Percentiles rank a stretch among this genome's conserved stretches.
Conservation (phyloP, 2,329 filamentous ascomycete genomes). For the Aureobasidium sp. region DNA sequence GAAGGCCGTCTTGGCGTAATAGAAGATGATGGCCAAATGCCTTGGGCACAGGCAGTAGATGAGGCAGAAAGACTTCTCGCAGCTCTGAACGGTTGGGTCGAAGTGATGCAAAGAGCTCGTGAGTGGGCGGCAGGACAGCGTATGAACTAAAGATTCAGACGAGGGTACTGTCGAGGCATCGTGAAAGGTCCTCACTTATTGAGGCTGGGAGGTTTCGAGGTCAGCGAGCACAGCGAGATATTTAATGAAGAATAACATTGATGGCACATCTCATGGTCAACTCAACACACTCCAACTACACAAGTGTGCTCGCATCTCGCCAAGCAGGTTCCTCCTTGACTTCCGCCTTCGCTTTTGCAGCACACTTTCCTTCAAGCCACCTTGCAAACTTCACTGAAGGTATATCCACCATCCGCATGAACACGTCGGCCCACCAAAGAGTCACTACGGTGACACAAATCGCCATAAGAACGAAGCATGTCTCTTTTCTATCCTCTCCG, state of each 20-base stretch:
- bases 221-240: not conserved
- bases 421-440: constrained; percentile 50
- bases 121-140: no score
- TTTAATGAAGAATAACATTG: not conserved
- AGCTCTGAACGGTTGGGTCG: no score
- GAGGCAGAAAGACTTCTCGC: not conserved
- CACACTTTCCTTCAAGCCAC: constrained; percentile 41
- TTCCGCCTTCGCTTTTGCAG: not conserved
- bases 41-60: not conserved
- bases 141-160: no score
- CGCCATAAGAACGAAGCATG: constrained; percentile 35
- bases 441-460: constrained; percentile 49
- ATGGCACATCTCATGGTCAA: not conserved
- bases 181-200: not conserved
- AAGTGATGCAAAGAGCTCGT: no score
- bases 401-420: constrained; percentile 50
- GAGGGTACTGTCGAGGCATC: no score
- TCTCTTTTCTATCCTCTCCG: constrained; percentile 44
- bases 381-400: constrained; percentile 52
- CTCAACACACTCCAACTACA: not conserved
- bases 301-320: not conserved
- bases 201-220: no score
- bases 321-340: not conserved
- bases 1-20: no score
- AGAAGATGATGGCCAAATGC: not conserved